Conservation (phyloP, 352 stramenopile species). For the Pseudoperonospora humuli region DNA sequence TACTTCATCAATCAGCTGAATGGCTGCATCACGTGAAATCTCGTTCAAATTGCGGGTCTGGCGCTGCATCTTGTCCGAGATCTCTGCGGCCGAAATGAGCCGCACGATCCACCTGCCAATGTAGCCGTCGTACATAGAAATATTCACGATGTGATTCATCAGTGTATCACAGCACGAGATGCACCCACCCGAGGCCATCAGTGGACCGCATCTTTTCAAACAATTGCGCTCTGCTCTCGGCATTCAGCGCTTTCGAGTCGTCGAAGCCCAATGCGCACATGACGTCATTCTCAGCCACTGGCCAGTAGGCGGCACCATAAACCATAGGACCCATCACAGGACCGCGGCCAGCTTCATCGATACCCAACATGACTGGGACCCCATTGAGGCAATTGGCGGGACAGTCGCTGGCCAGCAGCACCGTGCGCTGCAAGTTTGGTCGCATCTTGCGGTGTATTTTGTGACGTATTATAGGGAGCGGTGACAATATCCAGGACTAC, state of each 20-base stretch:
- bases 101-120: conserved; percentile 80
- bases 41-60: conserved; percentile 89
- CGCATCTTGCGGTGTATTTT: neutral
- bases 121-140: neutral
- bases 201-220: conserved; percentile 86
- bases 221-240: conserved; percentile 78
- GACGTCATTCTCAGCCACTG: conserved; percentile 43
- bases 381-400: conserved; percentile 52
- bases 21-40: conserved; percentile 90
- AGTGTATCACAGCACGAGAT: conserved; percentile 1
- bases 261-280: conserved; percentile 89
- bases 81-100: conserved; percentile 88
- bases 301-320: conserved; percentile 91
- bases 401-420: conserved; percentile 55
- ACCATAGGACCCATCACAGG: conserved; percentile 94
- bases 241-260: conserved; percentile 91
- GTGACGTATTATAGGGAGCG: no score
- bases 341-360: conserved; percentile 92
- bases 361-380: conserved; percentile 86
- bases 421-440: conserved; percentile 39
- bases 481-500: no score
- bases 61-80: conserved; percentile 93
- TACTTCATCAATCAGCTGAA: conserved; percentile 89
- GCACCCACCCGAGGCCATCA: conserved; percentile 44
- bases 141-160: neutral